Conservation (phyloP, 805 yeast genomes). For the Hanseniaspora lachancei region DNA sequence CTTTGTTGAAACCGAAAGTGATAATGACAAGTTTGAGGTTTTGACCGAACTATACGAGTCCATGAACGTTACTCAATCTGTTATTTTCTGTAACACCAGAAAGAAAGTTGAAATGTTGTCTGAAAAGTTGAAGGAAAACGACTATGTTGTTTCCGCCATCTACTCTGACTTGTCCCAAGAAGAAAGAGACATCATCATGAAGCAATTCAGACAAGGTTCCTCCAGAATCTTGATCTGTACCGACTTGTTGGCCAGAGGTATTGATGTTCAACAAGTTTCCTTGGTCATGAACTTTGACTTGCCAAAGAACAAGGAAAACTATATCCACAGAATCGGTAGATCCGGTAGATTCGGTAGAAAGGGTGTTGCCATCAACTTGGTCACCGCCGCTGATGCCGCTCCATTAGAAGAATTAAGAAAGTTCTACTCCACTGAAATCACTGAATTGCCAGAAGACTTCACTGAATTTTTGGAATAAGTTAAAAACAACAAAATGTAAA, state of each 20-base stretch:
- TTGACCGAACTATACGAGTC: conserved; percentile 91
- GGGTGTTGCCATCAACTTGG: conserved; percentile 93
- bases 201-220: conserved; percentile 85
- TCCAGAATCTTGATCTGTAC: conserved; percentile 91
- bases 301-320: conserved; percentile 87
- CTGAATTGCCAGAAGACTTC: conserved; percentile 68
- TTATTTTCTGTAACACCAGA: conserved; percentile 94
- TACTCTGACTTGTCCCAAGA: conserved; percentile 95
- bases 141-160: conserved; percentile 89
- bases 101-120: conserved; percentile 87
- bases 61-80: conserved; percentile 91
- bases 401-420: conserved; percentile 62
- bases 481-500: background rate
- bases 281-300: conserved; percentile 89
- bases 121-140: conserved; percentile 59
- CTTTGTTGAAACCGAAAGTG: conserved; percentile 80
- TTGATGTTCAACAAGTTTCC: conserved; percentile 96
- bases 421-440: conserved; percentile 61
- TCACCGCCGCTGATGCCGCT: conserved; percentile 64
- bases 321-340: conserved; percentile 94
- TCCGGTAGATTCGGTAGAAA: conserved; percentile 97
- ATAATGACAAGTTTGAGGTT: conserved; percentile 88
- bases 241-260: conserved; percentile 96
- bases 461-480: conserved; percentile 30
- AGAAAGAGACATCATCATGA: conserved; percentile 89